Base-by-base conservation (phyloP, 1,139 yeast species). In the Yamadazyma diospyri region DNA sequence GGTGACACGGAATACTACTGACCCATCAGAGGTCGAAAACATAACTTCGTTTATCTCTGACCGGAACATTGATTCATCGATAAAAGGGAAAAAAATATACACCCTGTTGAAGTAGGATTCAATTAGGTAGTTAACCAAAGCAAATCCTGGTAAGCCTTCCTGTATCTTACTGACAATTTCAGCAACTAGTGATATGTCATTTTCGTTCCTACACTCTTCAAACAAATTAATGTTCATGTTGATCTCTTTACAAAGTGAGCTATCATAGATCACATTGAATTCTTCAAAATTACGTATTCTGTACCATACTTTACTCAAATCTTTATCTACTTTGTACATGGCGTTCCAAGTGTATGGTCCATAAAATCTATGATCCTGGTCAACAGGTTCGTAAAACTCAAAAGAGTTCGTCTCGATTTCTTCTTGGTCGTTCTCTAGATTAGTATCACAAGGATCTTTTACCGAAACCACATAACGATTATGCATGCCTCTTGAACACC, bases 291-390 rank as follows among this genome's bases (percentile, higher is more conserved):
- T 27, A 8, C 12, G 17, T 18, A 32, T 6, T 15, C 22, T 18
- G 8, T 16, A 10, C 24, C 18, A 32, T 5, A 32, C 12, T 3
- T 21, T 6, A 7, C 14, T 22, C 16, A 32, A 22, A 12, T 23
- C 27, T n/a, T 17, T 17, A 27, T 32, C 34, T 5, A 14, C 14
- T 23, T 27, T 32, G 12, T 17, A 32, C 19, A 32, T 27, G 3
- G 34, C 30, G 6, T 12, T 13, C 31, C 27, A 32, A 8, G 27
- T 27, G 16, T 27, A 32, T 3, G 34, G 34, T 6, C 34, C 34
- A 25, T 27, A 31, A n/a, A 16, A 27, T 16, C 27, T 22, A 5
- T 16, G 9, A 17, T 23, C 19, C 4, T 9, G 6, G 23, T 32
- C 34, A 2, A 32, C 8, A 2, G 34, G 27, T 9, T 32, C 30